Evolutionary conservation across 1,139 yeast genomes (phyloP), one percentile per base, ranked within the genome.

Genomic region (Pichia sp.): DNA sequence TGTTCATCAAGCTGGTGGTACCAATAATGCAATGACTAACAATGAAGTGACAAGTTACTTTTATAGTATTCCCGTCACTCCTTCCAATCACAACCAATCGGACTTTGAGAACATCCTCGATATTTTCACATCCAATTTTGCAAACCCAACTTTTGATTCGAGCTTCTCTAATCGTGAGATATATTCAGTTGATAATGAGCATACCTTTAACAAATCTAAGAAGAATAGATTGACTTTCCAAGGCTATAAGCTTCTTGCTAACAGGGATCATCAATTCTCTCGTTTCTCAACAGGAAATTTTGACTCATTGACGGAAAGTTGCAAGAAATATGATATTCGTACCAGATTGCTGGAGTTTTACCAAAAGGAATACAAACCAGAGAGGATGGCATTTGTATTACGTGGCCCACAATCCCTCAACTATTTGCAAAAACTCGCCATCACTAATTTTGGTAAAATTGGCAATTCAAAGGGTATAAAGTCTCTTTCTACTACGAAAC

Each of bases 391-490:
- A 0, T 37, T 80, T 22, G 83, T 79, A 2, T 47, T 81, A 3
- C 65, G 70, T 46, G 80, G 87, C 0, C 76, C 85, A 0, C 80
- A 77, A 40, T 75, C 87, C 0, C 47, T 78, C 29, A 75, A 76
- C 43, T 56, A 60, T 25, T 52, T 81, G 28, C 73, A 70, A 35
- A 78, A 73, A 47, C 41, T 75, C 15, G 77, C 75, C 0, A 32
- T 63, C 3, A 30, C 57, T 1, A 54, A 62, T 39, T 77, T 78
- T 49, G 34, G 43, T 4, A 36, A 32, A 28, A 49, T 49, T 22
- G 42, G 40, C 10, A 24, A 15, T 12, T 13, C 21, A 14, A 15
- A 16, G 8, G 3, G 6, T 3, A n/a, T n/a, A n/a, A n/a, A n/a
- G n/a, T 22, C 15, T 8, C 3, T 7, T 10, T 11, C 9, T 13